These are phyloP conservation scores for Diplodia intermedia DNA, from an alignment of 2,329 filamentous ascomycete species.

Conservation along the genomic window DNA sequence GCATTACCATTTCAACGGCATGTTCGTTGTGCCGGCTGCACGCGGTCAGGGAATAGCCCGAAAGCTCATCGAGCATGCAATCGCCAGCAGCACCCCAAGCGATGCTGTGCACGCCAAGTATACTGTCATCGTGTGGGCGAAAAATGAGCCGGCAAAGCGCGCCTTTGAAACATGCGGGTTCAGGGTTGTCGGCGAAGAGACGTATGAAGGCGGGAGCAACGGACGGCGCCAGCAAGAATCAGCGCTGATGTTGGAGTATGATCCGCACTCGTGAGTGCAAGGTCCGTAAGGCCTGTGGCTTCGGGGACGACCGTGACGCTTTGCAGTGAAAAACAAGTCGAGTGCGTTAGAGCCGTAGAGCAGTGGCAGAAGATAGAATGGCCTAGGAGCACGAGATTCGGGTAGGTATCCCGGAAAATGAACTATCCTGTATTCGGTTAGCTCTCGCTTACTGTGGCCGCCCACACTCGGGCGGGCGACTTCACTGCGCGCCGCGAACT, in stretches of 20 bases:
- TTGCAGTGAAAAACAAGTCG: too few species aligned
- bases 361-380: not conserved
- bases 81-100: slow-evolving; percentile 34
- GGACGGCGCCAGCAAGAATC: not conserved
- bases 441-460: slow-evolving; percentile 26
- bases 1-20: slow-evolving; percentile 41
- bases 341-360: not conserved
- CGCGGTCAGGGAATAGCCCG: slow-evolving; percentile 41
- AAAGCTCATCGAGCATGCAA: slow-evolving; percentile 39
- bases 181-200: slow-evolving; percentile 29
- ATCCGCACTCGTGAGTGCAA: not conserved
- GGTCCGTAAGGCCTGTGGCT: not conserved
- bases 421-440: not conserved
- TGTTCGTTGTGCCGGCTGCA: slow-evolving; percentile 41
- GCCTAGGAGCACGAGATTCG: not conserved
- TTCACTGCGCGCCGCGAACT: slow-evolving; percentile 22
- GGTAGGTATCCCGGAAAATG: not conserved
- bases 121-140: slow-evolving; percentile 38
- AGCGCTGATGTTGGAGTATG: slow-evolving; percentile 16
- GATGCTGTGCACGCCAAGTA: slow-evolving; percentile 30
- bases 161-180: slow-evolving; percentile 43
- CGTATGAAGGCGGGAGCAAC: not conserved
- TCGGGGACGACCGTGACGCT: not conserved
- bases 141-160: slow-evolving; percentile 39
- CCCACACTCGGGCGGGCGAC: slow-evolving; percentile 24